phyloP scores from a whole-genome alignment of 179 eudicot species.

The Beta corolliflora region DNA sequence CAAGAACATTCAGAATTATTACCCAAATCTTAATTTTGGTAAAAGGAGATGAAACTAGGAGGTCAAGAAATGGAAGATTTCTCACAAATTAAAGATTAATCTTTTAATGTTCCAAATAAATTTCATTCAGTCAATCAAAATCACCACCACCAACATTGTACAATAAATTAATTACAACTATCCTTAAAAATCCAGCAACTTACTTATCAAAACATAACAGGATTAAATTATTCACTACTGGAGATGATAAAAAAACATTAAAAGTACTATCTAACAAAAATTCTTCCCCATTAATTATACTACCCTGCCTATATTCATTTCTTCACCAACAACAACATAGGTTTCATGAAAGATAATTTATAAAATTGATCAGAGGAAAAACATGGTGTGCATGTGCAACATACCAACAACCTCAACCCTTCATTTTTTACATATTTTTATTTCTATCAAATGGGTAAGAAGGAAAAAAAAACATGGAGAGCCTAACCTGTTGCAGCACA shows the following conservation, averaged over 20 bases:
- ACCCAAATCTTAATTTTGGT: background rate
- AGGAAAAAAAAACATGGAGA: background rate
- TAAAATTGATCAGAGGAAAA: background rate
- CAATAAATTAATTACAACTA: background rate
- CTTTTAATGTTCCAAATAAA: background rate
- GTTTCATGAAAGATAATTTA: slow-evolving; percentile 9
- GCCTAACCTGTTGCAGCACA: slow-evolving; percentile 75
- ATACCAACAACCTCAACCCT: slow-evolving; percentile 7
- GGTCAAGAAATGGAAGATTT: background rate
- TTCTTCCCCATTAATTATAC: background rate
- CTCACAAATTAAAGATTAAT: background rate
- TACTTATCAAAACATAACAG: background rate
- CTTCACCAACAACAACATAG: slow-evolving; percentile 4
- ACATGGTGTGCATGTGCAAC: slow-evolving; percentile 19
- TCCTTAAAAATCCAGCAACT: background rate
- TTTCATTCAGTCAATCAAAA: background rate
- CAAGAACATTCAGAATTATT: no score
- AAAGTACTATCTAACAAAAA: background rate
- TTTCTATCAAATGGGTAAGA: background rate
- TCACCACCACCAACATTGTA: background rate
- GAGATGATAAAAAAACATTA: background rate
- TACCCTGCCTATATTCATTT: background rate
- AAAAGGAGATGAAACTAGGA: background rate
- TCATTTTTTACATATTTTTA: background rate
- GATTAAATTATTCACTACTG: background rate